These are phyloP conservation scores for Podospora conica DNA, from an alignment of 495 filamentous ascomycete species.

Conservation along the genomic window DNA sequence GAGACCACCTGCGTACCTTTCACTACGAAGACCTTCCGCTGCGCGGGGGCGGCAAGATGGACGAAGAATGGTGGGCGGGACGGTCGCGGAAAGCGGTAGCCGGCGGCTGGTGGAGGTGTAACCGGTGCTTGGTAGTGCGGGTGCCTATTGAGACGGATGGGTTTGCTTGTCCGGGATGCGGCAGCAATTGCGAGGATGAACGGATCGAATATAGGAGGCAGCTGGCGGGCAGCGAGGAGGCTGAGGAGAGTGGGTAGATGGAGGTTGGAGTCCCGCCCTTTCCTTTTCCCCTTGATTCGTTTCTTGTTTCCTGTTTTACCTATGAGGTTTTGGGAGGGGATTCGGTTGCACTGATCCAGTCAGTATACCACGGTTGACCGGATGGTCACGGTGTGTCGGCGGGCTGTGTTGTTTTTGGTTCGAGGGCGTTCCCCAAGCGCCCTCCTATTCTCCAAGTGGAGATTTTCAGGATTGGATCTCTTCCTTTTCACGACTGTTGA, in stretches of 20 bases:
- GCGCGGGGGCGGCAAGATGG: constrained; percentile 22
- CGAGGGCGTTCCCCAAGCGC: not conserved
- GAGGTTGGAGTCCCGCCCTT: not conserved
- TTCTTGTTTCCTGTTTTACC: not conserved
- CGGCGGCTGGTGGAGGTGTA: constrained; percentile 45
- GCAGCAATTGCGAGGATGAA: constrained; percentile 33
- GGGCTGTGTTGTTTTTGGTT: not conserved
- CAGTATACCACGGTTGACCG: not conserved
- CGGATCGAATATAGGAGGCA: constrained; percentile 17
- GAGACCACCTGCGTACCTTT: constrained; percentile 45
- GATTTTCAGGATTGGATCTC: not conserved
- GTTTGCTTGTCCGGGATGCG: constrained; percentile 39
- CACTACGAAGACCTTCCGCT: constrained; percentile 44
- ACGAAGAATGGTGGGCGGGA: constrained; percentile 19
- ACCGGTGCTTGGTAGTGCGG: constrained; percentile 33
- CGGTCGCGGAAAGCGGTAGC: constrained; percentile 18
- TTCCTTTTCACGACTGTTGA: not conserved
- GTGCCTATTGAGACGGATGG: constrained; percentile 29
- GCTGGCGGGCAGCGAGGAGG: not conserved
- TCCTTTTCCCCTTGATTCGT: not conserved
- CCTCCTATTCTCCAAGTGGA: not conserved
- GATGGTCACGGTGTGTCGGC: not conserved
- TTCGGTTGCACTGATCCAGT: not conserved
- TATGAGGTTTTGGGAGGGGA: not conserved
- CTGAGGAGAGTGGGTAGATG: not conserved